Conservation (phyloP, 75 land plant genomes). For the Selaginella moellendorffii region DNA sequence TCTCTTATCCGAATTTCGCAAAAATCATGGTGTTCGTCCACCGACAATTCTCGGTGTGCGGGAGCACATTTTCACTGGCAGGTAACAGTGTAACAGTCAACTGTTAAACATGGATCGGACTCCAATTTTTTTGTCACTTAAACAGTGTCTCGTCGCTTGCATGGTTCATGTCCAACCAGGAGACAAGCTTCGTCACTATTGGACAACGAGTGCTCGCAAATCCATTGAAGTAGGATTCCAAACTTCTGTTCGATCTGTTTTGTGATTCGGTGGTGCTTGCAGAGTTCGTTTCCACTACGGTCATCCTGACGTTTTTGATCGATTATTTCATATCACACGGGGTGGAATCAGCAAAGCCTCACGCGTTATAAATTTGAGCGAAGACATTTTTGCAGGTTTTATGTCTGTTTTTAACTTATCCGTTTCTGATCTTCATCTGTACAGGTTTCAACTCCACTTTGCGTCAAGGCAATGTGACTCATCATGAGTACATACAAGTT, state of each 20-base stretch:
- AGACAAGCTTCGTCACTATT: slow-evolving; percentile 10
- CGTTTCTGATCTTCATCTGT: background rate
- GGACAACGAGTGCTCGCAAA: slow-evolving; percentile 9
- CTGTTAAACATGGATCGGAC: background rate
- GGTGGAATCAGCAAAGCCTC: slow-evolving; percentile 10
- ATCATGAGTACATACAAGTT: slow-evolving; percentile 91
- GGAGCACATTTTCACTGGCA: slow-evolving; percentile 48
- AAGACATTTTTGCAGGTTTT: slow-evolving; percentile 2
- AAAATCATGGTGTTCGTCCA: slow-evolving; percentile 19
- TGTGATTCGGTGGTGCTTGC: background rate
- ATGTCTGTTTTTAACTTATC: background rate
- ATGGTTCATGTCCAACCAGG: slow-evolving; percentile 6
- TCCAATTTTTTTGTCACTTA: background rate
- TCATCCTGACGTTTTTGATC: slow-evolving; percentile 7
- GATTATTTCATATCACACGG: slow-evolving; percentile 5
- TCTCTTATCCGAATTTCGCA: slow-evolving; percentile 33
- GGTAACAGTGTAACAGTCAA: slow-evolving; percentile 9
- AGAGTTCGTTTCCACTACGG: slow-evolving; percentile 9
- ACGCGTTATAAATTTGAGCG: background rate
- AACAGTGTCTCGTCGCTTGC: slow-evolving; percentile 8
- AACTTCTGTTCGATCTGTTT: background rate
- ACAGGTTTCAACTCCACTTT: slow-evolving; percentile 83
- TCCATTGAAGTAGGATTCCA: background rate
- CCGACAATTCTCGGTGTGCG: slow-evolving; percentile 46
- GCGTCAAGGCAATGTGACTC: slow-evolving; percentile 78